Conservation (phyloP, 352 stramenopile species). For the Blastocystis sp. region DNA sequence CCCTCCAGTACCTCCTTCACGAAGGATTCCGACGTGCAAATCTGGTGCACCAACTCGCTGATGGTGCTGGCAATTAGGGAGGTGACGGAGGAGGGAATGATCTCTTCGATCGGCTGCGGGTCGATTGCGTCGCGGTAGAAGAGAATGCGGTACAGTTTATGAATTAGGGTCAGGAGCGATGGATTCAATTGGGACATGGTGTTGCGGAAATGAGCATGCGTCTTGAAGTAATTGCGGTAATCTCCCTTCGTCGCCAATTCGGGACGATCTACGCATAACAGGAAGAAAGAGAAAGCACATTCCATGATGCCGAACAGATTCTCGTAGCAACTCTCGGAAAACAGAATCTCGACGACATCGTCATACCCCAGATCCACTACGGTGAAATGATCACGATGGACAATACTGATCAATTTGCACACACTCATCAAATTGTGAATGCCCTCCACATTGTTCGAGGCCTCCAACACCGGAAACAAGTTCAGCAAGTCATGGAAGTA, state of each 20-base stretch:
- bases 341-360: slow-evolving; percentile 44
- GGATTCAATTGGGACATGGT: slow-evolving; percentile 10
- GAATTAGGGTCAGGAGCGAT: neutral
- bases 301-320: slow-evolving; percentile 60
- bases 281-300: neutral
- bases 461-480: slow-evolving; percentile 34
- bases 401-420: slow-evolving; percentile 18
- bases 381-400: no score
- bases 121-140: slow-evolving; percentile 45
- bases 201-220: slow-evolving; percentile 38
- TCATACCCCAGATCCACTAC: slow-evolving; percentile 66
- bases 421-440: slow-evolving; percentile 7
- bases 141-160: slow-evolving; percentile 24
- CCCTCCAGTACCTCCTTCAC: neutral
- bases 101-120: slow-evolving; percentile 47
- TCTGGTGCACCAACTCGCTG: neutral
- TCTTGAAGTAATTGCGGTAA: slow-evolving; percentile 36
- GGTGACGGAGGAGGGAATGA: slow-evolving; percentile 1
- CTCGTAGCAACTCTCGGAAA: slow-evolving; percentile 10
- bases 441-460: neutral
- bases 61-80: neutral
- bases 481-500: slow-evolving; percentile 47
- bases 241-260: slow-evolving; percentile 41
- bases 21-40: neutral
- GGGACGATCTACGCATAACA: slow-evolving; percentile 31